phyloP scores from a whole-genome alignment of 192 early-diverging fungal genomes.

The Backusella australiensis region DNA sequence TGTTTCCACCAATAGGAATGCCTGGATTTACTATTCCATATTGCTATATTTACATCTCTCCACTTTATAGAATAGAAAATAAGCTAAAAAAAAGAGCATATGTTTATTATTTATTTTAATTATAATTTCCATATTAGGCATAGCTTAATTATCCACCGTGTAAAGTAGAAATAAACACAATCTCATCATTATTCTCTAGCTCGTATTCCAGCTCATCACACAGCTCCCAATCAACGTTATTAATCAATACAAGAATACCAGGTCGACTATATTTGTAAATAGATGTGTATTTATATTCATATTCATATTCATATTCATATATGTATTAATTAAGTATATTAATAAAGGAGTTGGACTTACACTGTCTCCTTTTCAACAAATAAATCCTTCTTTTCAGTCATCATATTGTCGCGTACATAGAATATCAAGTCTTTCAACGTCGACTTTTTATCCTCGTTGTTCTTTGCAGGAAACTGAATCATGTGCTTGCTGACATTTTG shows the following conservation, averaged over 20 bases:
- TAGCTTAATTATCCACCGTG: slow-evolving; percentile 79
- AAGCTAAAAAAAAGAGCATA: too few relatives aligned
- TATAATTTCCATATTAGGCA: background rate
- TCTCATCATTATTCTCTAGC: slow-evolving; percentile 72
- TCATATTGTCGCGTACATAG: slow-evolving; percentile 63
- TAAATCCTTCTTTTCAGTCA: slow-evolving; percentile 79
- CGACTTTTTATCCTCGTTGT: slow-evolving; percentile 31
- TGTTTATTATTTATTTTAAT: background rate
- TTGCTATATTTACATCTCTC: too few relatives aligned
- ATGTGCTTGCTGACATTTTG: slow-evolving; percentile 63
- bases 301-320: too few relatives aligned
- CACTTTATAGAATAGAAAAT: too few relatives aligned
- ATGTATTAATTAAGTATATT: background rate
- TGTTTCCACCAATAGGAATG: too few relatives aligned
- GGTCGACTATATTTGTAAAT: slow-evolving; percentile 61
- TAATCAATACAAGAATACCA: slow-evolving; percentile 93
- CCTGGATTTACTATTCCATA: too few relatives aligned
- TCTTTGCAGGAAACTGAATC: slow-evolving; percentile 45
- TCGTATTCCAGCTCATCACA: slow-evolving; percentile 84
- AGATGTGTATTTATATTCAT: too few relatives aligned
- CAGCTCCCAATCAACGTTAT: slow-evolving; percentile 96
- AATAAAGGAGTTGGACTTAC: slow-evolving; percentile 43
- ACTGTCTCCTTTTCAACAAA: slow-evolving; percentile 83
- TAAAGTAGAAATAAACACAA: slow-evolving; percentile 97
- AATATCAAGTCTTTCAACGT: slow-evolving; percentile 70